Base-by-base conservation (phyloP, 2,329 filamentous ascomycete species). In the Pseudonectria buxi region DNA sequence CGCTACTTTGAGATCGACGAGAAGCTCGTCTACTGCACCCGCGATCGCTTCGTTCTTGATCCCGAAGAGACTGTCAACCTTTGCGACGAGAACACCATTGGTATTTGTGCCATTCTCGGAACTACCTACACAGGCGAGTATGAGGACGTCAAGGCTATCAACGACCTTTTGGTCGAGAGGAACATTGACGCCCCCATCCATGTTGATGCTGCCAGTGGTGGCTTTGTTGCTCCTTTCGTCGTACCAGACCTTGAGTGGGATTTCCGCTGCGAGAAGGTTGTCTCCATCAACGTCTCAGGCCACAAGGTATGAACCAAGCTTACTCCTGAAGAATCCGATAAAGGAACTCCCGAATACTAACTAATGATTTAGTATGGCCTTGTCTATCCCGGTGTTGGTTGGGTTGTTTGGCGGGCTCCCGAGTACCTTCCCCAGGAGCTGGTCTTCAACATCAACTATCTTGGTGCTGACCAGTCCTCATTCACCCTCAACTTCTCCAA, bases 381-480 rank as follows among this genome's bases (percentile, higher is more conserved):
- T 14, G 70, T 94, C 32, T 95, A 95, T 58, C 89, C 89, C 1
- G 89, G 90, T 59, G 86, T 96, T 11, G 90, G 90, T 39, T 96
- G 90, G 90, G 80, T 90, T 10, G 71, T 95, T 47, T 95, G 89
- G 88, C 79, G 89, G 31, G 76, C 79, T 26, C 76, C 86, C 33
- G 82, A 92, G 59, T 92, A 73, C 63, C 74, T 95, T 3, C 90
- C 90, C 7, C 74, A 90, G 57, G 89, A 95, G 55, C 80, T 95
- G 14, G 87, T 96, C 53, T 96, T 96, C 77, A 95, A 95, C 73
- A 95, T 96, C 75, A 95, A 95, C 74, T 96, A 96, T 66, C 82
- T 95, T 6, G 90, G 90, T 32, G 89, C 90, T 10, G 87, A 95
- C 57, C 90, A 96, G 61, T 83, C 88, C 3, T 95, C 87, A 3